phyloP scores from a whole-genome alignment of 108 stramenopile species.

The Seminavis robusta region DNA sequence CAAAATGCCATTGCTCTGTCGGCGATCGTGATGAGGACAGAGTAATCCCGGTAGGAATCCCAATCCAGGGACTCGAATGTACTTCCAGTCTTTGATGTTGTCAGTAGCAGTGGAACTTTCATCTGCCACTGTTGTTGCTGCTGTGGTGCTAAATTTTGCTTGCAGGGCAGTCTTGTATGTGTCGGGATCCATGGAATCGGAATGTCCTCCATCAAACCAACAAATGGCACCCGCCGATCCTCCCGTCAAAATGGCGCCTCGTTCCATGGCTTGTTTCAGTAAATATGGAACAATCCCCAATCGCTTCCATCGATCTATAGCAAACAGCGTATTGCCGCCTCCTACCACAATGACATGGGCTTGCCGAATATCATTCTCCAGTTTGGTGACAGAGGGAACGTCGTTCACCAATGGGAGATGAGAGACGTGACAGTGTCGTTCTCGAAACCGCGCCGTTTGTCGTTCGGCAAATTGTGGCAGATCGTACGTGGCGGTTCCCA shows the following conservation, averaged over 20 bases:
- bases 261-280: slow-evolving; percentile 32
- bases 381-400: too few relatives aligned
- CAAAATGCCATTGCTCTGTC: slow-evolving; percentile 74
- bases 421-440: background rate
- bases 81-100: slow-evolving; percentile 48
- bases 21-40: slow-evolving; percentile 68
- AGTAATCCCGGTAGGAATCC: slow-evolving; percentile 61
- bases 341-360: slow-evolving; percentile 67
- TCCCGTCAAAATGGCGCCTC: slow-evolving; percentile 52
- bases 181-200: slow-evolving; percentile 52
- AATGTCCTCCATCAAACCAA: slow-evolving; percentile 84
- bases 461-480: slow-evolving; percentile 21
- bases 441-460: slow-evolving; percentile 10
- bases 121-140: background rate
- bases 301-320: slow-evolving; percentile 71
- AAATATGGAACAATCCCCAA: slow-evolving; percentile 55
- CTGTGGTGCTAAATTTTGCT: too few relatives aligned
- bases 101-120: slow-evolving; percentile 3
- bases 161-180: too few relatives aligned
- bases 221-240: slow-evolving; percentile 84
- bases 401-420: too few relatives aligned
- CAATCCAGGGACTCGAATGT: slow-evolving; percentile 53
- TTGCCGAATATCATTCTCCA: slow-evolving; percentile 27
- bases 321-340: slow-evolving; percentile 86
- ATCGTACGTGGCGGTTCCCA: slow-evolving; percentile 38